Base-by-base conservation (phyloP, 2,329 filamentous ascomycete genomes). In the Colletotrichum tofieldiae region DNA sequence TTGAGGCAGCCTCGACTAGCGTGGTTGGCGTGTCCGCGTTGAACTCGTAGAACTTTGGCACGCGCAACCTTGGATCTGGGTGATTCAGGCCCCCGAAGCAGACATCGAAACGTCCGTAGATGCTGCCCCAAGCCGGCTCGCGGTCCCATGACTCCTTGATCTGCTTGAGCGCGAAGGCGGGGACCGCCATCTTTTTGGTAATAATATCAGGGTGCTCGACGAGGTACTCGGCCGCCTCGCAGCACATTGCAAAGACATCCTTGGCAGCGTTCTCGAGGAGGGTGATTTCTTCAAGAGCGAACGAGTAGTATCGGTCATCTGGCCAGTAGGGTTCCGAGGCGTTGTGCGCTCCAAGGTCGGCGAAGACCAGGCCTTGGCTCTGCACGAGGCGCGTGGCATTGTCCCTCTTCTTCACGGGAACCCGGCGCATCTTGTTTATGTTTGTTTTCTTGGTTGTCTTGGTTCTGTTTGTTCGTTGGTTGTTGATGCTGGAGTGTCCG, bases 221-320 rank as follows among this genome's bases (percentile, higher is more conserved):
- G 45, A 67, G 65, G n/a, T 67, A 47, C 20, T 67, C 65, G 4
- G 47, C 58, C 26, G 65, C 65, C 29, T 67, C 58, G 14, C 58
- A 67, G 47, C 65, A 63, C 65, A 67, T 67, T 26, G 47, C 65
- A 12, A 67, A 67, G 2, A 67, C 58, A 26, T 67, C 65, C 20
- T 35, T 45, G 9, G 65, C 32, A 4, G 65, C 58, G 3, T 5
- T n/a, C 9, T 67, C 65, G 5, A 67, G 65, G 14, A 67, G 58
- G 1, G 23, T 9, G 16, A 67, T 37, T 35, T 67, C 65, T 26
- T 37, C 47, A 5, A 11, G 8, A 12, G 58, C 47, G 29, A 67
- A 67, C 5, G 65, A 67, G n/a, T 63, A 67, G 29, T 67, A 67
- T 11, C 65, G 56, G 37, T 63, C 7, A 29, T 67, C 65, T 23